Conservation (phyloP, 345 rosid species). For the Eucalyptus curtisii region DNA sequence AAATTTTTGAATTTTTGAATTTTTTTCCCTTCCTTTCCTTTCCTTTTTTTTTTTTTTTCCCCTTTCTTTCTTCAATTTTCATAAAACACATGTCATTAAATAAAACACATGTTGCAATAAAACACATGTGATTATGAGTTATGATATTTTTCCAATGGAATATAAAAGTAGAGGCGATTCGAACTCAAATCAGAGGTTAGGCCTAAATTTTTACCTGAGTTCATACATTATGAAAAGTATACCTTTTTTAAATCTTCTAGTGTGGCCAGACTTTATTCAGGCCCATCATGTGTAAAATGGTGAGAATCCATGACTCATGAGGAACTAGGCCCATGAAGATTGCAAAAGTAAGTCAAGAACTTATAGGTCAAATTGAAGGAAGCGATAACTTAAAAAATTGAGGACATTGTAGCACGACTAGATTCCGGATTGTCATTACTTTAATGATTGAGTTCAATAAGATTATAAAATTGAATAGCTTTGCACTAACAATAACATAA, state of each 20-base stretch:
- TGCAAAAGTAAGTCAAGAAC: not conserved
- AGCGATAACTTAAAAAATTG: not conserved
- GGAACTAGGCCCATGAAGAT: not conserved
- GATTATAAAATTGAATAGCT: not conserved
- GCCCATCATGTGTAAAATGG: not conserved
- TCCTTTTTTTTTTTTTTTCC: too few relatives aligned
- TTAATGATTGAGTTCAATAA: not conserved
- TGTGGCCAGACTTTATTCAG: not conserved
- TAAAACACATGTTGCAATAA: too few relatives aligned
- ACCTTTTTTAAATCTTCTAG: not conserved
- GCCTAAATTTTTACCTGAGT: not conserved
- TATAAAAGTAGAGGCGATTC: not conserved
- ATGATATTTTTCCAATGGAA: not conserved
- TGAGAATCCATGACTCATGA: not conserved
- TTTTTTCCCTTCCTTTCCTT: too few relatives aligned
- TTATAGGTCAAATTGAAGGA: not conserved
- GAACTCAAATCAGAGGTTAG: not conserved
- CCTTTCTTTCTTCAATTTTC: too few relatives aligned
- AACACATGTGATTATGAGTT: not conserved
- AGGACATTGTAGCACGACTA: not conserved
- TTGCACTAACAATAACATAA: not conserved
- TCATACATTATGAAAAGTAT: not conserved
- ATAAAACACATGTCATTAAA: too few relatives aligned
- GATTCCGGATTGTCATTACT: not conserved
- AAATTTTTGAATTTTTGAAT: too few relatives aligned